Base-by-base conservation (phyloP, 139 green algal genomes). In the Astrephomene gubernaculifera region DNA sequence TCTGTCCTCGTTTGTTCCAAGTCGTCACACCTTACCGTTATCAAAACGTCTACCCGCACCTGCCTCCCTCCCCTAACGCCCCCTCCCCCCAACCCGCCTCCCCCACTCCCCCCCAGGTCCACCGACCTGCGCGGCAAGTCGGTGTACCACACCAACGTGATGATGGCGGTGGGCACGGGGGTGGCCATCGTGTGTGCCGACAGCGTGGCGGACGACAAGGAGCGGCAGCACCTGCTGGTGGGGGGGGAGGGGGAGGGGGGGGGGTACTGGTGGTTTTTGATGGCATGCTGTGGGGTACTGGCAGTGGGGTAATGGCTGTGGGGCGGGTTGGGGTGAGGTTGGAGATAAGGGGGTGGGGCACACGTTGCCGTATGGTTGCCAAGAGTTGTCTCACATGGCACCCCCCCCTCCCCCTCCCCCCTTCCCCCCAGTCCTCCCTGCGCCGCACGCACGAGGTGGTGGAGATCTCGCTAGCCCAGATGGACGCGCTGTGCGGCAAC, bases 131-230 rank as follows among this genome's bases (percentile, higher is more conserved):
- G 88, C n/a, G 94, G 93, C 82, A 90, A 90, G 60, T 75, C 87
- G 0, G 93, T 99, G 35, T 99, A 99, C 89, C 97, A 99, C 95
- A 99, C 97, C 45, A 99, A 99, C 85, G 97, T 99, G 19, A 97
- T 98, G 95, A 98, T 99, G 96, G 93, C 94, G 25, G 88, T 99
- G 17, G 96, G 96, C 86, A 97, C 95, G 2, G 91, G 93, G 41
- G 94, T 98, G 43, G 97, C 97, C 22, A 94, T 99, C 57, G 96
- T 97, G 78, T 99, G 97, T 86, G 79, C 89, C 25, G 97, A 98
- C 79, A 91, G 78, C 29, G 92, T 99, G 14, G 52, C 61, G 0
- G 92, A 98, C 83, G 79, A 81, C 57, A 88, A 83, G 44, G 92
- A 99, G 86, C 89, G 96, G 21, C 45, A 92, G 38, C 83, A 90